Conservation (phyloP, 805 yeast genomes). For the Debaryomyces tyrocola region DNA sequence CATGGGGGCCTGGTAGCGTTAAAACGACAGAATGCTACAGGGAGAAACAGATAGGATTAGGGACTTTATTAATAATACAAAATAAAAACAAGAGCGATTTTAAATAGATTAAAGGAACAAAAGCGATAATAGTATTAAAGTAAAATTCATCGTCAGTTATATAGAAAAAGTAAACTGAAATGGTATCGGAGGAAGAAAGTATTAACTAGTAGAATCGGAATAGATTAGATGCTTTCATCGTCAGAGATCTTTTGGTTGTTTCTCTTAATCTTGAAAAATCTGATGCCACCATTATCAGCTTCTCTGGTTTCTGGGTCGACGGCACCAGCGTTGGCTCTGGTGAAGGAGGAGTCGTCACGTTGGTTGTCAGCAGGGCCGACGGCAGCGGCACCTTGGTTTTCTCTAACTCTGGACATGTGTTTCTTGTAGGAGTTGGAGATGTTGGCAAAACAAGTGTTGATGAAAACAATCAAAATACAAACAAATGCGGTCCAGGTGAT, state of each 20-base stretch:
- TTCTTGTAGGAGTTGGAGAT: conserved; percentile 50
- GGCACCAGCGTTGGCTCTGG: conserved; percentile 32
- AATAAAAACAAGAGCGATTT: background rate
- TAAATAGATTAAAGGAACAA: background rate
- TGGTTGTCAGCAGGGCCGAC: conserved; percentile 25
- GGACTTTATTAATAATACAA: conserved; percentile 1
- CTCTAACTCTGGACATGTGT: conserved; percentile 44
- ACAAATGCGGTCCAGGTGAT: conserved; percentile 71
- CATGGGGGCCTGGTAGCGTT: too few species aligned
- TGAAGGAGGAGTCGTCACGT: conserved; percentile 44
- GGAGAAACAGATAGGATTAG: background rate
- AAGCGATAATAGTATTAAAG: background rate
- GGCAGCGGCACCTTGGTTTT: conserved; percentile 21
- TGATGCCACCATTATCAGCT: conserved; percentile 60
- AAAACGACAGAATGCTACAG: too few species aligned
- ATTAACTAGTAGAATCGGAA: background rate
- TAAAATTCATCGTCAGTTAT: background rate
- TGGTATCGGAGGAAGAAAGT: background rate
- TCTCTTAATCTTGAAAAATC: conserved; percentile 74
- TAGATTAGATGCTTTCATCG: conserved; percentile 41
- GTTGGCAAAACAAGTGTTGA: conserved; percentile 52
- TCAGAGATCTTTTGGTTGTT: conserved; percentile 43
- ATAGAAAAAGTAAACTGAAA: background rate
- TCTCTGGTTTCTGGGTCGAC: conserved; percentile 25
- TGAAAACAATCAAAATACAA: conserved; percentile 48